These are phyloP conservation scores for Aspergillus bridgeri DNA, from an alignment of 495 filamentous ascomycete species.

Conservation along the genomic window DNA sequence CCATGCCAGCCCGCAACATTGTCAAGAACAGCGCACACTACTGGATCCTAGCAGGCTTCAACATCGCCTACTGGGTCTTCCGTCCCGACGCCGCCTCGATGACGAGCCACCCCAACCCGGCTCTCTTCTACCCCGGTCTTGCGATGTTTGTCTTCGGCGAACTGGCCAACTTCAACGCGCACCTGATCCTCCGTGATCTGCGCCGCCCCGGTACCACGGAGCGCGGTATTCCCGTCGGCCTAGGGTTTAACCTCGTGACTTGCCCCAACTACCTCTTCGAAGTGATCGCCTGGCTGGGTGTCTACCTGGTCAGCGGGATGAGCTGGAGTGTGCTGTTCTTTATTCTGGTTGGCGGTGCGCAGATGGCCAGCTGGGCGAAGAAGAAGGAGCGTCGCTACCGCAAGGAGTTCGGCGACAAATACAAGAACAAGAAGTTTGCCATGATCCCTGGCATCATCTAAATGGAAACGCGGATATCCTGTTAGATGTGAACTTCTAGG, in stretches of 20 bases:
- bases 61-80: conserved; percentile 85
- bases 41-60: conserved; percentile 78
- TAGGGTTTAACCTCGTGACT: conserved; percentile 83
- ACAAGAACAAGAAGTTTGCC: conserved; percentile 79
- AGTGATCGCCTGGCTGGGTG: conserved; percentile 75
- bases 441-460: conserved; percentile 72
- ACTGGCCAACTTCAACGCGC: conserved; percentile 72
- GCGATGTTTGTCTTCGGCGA: conserved; percentile 73
- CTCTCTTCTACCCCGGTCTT: conserved; percentile 58
- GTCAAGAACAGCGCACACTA: conserved; percentile 91
- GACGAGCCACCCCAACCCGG: conserved; percentile 34
- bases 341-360: conserved; percentile 57
- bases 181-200: conserved; percentile 69
- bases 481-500: neutral
- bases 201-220: conserved; percentile 79
- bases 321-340: conserved; percentile 75
- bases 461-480: neutral
- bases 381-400: conserved; percentile 92
- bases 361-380: conserved; percentile 83
- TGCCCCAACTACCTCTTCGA: conserved; percentile 99
- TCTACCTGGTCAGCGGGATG: conserved; percentile 67
- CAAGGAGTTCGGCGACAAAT: conserved; percentile 83
- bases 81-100: conserved; percentile 62
- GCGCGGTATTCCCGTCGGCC: conserved; percentile 78
- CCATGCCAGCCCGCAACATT: conserved; percentile 84